Evolutionary conservation across 345 rosid genomes (phyloP), one percentile per base, ranked within the genome.

Genomic region (Brassica rapa): DNA sequence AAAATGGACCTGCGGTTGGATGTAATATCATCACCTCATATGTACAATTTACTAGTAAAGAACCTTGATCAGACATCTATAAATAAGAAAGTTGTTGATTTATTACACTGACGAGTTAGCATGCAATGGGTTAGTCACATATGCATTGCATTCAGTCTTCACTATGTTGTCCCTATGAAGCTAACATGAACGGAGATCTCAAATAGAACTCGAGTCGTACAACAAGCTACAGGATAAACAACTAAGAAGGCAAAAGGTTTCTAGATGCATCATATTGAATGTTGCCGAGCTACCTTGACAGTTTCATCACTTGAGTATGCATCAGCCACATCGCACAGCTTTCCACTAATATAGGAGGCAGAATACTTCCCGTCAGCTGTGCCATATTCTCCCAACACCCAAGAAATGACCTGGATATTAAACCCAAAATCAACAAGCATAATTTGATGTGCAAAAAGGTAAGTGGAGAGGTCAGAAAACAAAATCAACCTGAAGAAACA

Each of bases 341-440:
- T 95, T 84, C 99, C 97, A 32, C 89, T 86, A 41, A 93, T 84
- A 67, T 93, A 90, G 39, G 93, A 90, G 57, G 93, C 88, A 74
- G 99, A 88, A 79, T 87, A 90, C 79, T 89, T 91, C 70, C 92
- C 93, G 78, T 90, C 93, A 69, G 93, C 90, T 51, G 93, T 89
- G 72, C 98, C 98, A 67, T 91, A 95, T 73, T 95, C 98, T 77
- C 99, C 99, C 85, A 90, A 75, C 57, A 93, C 98, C 98, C 99
- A 95, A 81, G 98, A 95, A 76, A 93, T 91, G 71, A 95, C 93
- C 99, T 95, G 82, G n/a, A 72, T 84, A 57, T 82, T 80, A 41
- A 81, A 83, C 21, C 39, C 81, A 53, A 66, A 55, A 70, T 29
- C 73, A 62, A 71, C 57, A 82, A n/a, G 27, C 60, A 41, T 6